Evolutionary conservation across 2,329 filamentous ascomycete genomes (phyloP).

Genomic region (Apiospora phragmitis): DNA sequence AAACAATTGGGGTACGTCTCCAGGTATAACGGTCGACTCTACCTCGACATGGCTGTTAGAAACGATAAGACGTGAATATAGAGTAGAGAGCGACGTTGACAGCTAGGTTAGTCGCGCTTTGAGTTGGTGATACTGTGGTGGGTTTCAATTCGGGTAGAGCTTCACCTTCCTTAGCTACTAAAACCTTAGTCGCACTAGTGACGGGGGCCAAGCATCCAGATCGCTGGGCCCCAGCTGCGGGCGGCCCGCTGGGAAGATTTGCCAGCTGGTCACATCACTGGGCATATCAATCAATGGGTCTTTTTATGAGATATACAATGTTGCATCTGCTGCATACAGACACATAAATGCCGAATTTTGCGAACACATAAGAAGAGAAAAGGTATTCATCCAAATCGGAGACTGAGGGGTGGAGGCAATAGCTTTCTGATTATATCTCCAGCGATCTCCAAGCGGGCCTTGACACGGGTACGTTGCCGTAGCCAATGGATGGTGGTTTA

Average conservation of each 20-base stretch:
- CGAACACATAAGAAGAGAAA: neutral
- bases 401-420: neutral
- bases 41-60: neutral
- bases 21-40: neutral
- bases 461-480: neutral
- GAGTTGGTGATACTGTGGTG: conserved; percentile 1
- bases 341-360: neutral
- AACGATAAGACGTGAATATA: neutral
- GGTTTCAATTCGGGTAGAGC: neutral
- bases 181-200: neutral
- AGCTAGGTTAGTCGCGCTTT: neutral
- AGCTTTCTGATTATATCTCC: neutral
- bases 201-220: neutral
- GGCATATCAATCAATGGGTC: neutral
- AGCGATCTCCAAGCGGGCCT: neutral
- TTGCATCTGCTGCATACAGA: neutral
- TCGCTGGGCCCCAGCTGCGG: neutral
- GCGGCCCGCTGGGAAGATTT: neutral
- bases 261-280: neutral
- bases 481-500: too few species aligned
- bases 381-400: neutral
- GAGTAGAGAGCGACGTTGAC: neutral
- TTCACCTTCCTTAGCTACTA: conserved; percentile 4
- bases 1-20: neutral
- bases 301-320: neutral